Conservation (phyloP, 2,329 filamentous ascomycete species). For the Penicillium fuscoglaucum region DNA sequence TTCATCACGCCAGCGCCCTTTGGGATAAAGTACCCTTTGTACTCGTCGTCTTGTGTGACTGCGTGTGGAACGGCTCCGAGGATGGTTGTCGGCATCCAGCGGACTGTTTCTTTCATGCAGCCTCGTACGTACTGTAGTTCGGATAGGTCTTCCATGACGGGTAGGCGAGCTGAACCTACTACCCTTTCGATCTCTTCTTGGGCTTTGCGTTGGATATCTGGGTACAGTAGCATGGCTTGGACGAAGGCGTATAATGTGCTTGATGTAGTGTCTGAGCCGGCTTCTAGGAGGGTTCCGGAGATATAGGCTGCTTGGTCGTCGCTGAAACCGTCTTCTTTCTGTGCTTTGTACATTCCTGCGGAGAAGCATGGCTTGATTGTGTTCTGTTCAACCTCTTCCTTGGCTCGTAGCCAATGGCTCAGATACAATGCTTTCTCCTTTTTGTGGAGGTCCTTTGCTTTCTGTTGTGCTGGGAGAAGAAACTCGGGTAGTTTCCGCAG, state of each 20-base stretch:
- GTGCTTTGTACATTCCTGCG: conserved; percentile 28
- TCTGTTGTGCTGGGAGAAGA: conserved; percentile 36
- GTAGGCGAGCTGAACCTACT: conserved; percentile 32
- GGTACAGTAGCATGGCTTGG: conserved; percentile 51
- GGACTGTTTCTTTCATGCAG: conserved; percentile 38
- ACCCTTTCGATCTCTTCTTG: conserved; percentile 42
- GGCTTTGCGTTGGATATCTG: conserved; percentile 44
- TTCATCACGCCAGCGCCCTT: conserved; percentile 49
- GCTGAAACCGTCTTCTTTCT: conserved; percentile 34
- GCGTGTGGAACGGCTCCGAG: conserved; percentile 51
- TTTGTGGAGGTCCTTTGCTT: conserved; percentile 47
- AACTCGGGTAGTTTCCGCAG: conserved; percentile 49
- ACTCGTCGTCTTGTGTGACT: conserved; percentile 50
- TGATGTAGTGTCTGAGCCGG: conserved; percentile 54
- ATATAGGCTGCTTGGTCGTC: conserved; percentile 39
- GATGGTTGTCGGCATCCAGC: conserved; percentile 47
- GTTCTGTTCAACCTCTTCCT: conserved; percentile 33
- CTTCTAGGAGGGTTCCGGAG: conserved; percentile 39
- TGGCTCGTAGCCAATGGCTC: conserved; percentile 46
- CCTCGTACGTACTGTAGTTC: conserved; percentile 37
- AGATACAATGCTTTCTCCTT: conserved; percentile 47
- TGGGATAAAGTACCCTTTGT: conserved; percentile 52
- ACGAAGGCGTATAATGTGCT: conserved; percentile 52
- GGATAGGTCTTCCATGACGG: conserved; percentile 32
- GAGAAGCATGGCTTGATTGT: conserved; percentile 35